phyloP scores from a whole-genome alignment of 1,139 yeast species.

The Nakaseomyces nivariensis region DNA sequence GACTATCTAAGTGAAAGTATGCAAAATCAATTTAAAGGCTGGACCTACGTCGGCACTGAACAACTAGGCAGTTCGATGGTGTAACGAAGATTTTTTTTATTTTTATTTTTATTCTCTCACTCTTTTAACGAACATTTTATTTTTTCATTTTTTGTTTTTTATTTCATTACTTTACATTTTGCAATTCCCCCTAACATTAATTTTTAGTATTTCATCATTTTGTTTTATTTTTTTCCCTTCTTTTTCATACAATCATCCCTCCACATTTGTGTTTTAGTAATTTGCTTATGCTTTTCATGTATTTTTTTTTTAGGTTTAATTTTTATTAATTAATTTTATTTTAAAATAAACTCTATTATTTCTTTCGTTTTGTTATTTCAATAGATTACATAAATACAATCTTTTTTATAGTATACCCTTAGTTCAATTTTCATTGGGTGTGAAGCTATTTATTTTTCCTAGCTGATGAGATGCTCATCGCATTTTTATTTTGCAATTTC shows the following conservation, averaged over 20 bases:
- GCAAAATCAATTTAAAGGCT: slow-evolving; percentile 95
- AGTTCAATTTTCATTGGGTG: too few species aligned
- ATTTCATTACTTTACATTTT: neutral
- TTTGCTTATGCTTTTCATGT: neutral
- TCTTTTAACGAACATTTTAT: neutral
- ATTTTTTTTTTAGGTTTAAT: neutral
- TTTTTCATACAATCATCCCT: neutral
- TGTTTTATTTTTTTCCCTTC: too few species aligned
- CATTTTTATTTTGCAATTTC: neutral
- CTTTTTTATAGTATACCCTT: too few species aligned
- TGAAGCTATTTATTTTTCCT: too few species aligned
- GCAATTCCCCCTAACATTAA: too few species aligned
- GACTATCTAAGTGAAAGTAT: slow-evolving; percentile 82
- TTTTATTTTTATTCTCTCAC: neutral
- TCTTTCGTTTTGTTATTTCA: too few species aligned
- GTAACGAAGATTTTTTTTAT: neutral
- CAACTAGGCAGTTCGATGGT: slow-evolving; percentile 30
- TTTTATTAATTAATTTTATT: neutral
- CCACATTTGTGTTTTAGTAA: too few species aligned
- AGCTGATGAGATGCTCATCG: neutral
- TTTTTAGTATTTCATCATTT: too few species aligned
- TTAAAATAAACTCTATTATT: too few species aligned
- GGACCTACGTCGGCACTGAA: slow-evolving; percentile 80
- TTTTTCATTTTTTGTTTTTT: neutral
- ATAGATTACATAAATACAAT: too few species aligned